Evolutionary conservation across 2,329 filamentous ascomycete genomes (phyloP), one percentile per base, ranked within the genome.

Genomic region (Penicillium sumatraense): DNA sequence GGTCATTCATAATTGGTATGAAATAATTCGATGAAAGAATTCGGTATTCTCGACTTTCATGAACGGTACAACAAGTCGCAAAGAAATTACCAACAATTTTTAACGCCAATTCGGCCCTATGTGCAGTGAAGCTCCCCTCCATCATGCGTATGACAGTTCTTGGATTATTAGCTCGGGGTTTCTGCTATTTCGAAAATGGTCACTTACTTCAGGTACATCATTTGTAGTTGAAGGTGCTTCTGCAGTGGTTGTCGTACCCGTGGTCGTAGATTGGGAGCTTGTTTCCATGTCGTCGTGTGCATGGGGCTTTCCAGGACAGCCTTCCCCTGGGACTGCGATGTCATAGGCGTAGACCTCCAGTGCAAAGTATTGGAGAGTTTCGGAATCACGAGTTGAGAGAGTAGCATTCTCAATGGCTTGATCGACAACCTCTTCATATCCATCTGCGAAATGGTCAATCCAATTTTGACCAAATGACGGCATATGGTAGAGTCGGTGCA

Each of bases 311-410:
- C 86, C 86, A 0, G 81, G 69, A 68, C 87, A 89, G 0, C 87
- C 87, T 24, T 81, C 78, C 0, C 86, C 86, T 0, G 86, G 86
- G 5, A 84, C 75, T 7, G 83, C 83, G 63, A 89, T 79, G 56
- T 89, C 86, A 59, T 81, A 85, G 0, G 86, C 86, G 69, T 87
- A 90, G 1, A 79, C 85, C 55, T 89, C 64, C 1, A 88, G 80
- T 4, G 88, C 87, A 68, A 90, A 90, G 70, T 86, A 88, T 72
- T 88, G 85, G 38, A 90, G 76, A 0, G 82, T 80, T 59, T 88
- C 81, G 27, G 82, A 86, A 72, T 90, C 86, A 24, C 80, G 75
- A 3, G 77, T 81, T 5, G 80, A 73, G 2, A 80, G 75, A 23
- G 79, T 78, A 4, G 76, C 72, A 7, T 82, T 79, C 7, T 80